Conservation (phyloP, 1,139 yeast genomes). For the Saccharomyces hybrid region DNA sequence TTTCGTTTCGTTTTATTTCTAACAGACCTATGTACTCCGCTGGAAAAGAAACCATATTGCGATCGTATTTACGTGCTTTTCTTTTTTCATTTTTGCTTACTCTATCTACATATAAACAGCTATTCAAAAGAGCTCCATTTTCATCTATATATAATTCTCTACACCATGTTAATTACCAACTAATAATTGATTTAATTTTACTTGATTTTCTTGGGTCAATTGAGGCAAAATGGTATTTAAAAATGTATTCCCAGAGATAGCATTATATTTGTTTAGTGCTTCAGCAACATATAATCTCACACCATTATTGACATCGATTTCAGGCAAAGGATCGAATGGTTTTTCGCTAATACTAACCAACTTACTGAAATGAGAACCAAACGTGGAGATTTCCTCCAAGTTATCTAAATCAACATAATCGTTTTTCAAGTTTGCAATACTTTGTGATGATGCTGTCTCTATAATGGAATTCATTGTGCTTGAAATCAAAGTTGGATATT, state of each 20-base stretch:
- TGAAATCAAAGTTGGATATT: constrained; percentile 40
- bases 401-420: constrained; percentile 36
- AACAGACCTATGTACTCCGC: neutral
- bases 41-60: neutral
- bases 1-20: neutral
- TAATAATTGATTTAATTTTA: constrained; percentile 30
- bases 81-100: neutral
- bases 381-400: constrained; percentile 43
- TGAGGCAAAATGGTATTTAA: constrained; percentile 29
- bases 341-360: constrained; percentile 54
- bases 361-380: constrained; percentile 79
- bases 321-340: constrained; percentile 63
- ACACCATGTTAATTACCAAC: constrained; percentile 25
- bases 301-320: constrained; percentile 36
- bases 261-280: constrained; percentile 29
- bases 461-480: constrained; percentile 48
- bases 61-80: neutral
- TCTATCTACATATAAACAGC: neutral
- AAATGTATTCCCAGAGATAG: constrained; percentile 22
- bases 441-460: constrained; percentile 35
- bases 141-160: neutral
- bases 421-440: constrained; percentile 29
- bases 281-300: constrained; percentile 33
- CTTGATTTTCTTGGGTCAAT: constrained; percentile 35
- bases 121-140: neutral